Conservation (phyloP, 306 rosid species). For the Dalbergia cultrata region DNA sequence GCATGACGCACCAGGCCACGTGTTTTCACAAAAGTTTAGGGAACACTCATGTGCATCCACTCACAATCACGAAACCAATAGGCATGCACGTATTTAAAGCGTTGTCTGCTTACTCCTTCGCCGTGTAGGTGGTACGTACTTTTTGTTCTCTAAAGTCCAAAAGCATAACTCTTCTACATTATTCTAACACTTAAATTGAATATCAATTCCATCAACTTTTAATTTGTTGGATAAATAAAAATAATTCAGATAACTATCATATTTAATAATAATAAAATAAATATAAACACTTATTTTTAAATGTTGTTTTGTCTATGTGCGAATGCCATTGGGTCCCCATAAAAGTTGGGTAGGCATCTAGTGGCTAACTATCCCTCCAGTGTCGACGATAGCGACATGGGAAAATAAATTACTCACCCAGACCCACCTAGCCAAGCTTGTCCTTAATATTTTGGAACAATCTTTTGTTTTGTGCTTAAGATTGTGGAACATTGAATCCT, state of each 20-base stretch:
- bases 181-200: no score
- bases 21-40: slow-evolving; percentile 26
- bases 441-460: slow-evolving; percentile 6
- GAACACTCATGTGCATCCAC: slow-evolving; percentile 18
- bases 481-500: slow-evolving; percentile 17
- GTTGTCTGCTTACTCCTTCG: slow-evolving; percentile 30
- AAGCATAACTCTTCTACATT: not conserved
- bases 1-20: not conserved
- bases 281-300: no score
- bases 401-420: no score
- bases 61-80: slow-evolving; percentile 17
- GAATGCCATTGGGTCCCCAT: not conserved
- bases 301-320: not conserved
- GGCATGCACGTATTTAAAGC: slow-evolving; percentile 37
- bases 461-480: slow-evolving; percentile 17
- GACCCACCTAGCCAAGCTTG: slow-evolving; percentile 9
- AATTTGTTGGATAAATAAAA: no score
- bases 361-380: not conserved
- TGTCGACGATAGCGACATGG: not conserved
- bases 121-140: slow-evolving; percentile 22
- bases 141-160: not conserved
- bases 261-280: no score
- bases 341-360: not conserved
- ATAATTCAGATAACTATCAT: no score
- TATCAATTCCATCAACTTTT: no score